Base-by-base conservation (phyloP, 2,329 filamentous ascomycete species). In the Scorias spongiosa region DNA sequence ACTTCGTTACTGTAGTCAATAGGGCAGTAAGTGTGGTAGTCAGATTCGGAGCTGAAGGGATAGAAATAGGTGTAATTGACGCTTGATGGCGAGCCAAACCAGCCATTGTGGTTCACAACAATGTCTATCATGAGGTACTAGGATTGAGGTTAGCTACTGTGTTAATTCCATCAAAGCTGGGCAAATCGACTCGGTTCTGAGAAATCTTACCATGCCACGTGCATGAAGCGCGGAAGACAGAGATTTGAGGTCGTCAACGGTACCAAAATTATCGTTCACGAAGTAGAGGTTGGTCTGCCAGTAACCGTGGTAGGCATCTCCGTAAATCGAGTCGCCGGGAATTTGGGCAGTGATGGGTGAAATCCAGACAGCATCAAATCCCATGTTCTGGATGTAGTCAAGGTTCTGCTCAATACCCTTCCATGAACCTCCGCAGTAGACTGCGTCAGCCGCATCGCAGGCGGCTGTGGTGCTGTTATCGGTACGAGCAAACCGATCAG, bases 401-500 rank as follows among this genome's bases (percentile, higher is more conserved):
- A 71, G 56, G 1, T 63, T 56, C 40, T 62, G 55, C 42, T 65
- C 64, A 9, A 67, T 60, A 5, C 68, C 67, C 45, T 55, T 54
- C 64, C 63, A 71, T 40, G 66, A 68, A 2, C 68, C 68, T 34
- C 69, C 69, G 47, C 70, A 73, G 45, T 69, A 69, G 26, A 57
- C 44, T 2, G 54, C 45, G n/a, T 54, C 47, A 2, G 40, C 48
- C 9, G 59, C 59, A 42, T 63, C 55, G 46, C 64, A 67, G 10
- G 54, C 41, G 6, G 63, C 60, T 2, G 58, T 63, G 2, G 62
- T 65, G 41, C 60, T 63, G 43, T 59, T 58, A 48, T 65, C 61
- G 2, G 59, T 66, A 8, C 67, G 66, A 4, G 71, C 74, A 46
- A 74, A 68, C 1, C 75, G 70, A 52, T 76, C 74, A 2, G 74